Evolutionary conservation across 352 stramenopile genomes (phyloP).

Genomic region (Phytophthora hybrid): DNA sequence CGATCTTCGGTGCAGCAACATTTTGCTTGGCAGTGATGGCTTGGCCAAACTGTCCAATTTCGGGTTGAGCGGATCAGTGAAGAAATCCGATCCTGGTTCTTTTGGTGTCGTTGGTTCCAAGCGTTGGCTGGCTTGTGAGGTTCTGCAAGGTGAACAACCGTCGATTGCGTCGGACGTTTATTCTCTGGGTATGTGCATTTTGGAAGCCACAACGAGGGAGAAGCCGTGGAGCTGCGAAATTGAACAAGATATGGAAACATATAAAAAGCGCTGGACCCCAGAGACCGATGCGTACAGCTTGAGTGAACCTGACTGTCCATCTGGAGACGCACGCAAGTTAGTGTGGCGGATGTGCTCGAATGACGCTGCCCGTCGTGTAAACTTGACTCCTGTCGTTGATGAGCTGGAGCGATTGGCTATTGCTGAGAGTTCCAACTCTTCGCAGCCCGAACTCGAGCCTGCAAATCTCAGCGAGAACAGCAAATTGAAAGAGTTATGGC

Average conservation of each 20-base stretch:
- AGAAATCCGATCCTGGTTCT: not conserved
- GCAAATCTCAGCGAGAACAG: not conserved
- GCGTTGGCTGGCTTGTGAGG: slow-evolving; percentile 28
- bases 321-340: not conserved
- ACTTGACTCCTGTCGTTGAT: not conserved
- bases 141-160: not conserved
- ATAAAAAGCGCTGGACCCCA: not conserved
- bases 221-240: not conserved
- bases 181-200: slow-evolving; percentile 38
- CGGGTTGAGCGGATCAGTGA: slow-evolving; percentile 18
- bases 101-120: not conserved
- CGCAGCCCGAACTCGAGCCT: not conserved
- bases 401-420: slow-evolving; percentile 3
- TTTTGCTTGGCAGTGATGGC: slow-evolving; percentile 33
- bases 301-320: not conserved
- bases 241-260: not conserved
- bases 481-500: not conserved
- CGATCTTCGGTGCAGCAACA: slow-evolving; percentile 41
- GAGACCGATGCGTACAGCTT: not conserved
- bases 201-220: slow-evolving; percentile 21
- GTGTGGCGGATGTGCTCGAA: slow-evolving; percentile 23
- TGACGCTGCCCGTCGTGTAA: not conserved
- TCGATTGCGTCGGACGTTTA: slow-evolving; percentile 26
- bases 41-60: slow-evolving; percentile 44
- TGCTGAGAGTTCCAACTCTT: not conserved